Evolutionary conservation across 192 early-diverging fungal genomes (phyloP), one percentile per base, ranked within the genome.

Genomic region (Allomyces macrogynus): DNA sequence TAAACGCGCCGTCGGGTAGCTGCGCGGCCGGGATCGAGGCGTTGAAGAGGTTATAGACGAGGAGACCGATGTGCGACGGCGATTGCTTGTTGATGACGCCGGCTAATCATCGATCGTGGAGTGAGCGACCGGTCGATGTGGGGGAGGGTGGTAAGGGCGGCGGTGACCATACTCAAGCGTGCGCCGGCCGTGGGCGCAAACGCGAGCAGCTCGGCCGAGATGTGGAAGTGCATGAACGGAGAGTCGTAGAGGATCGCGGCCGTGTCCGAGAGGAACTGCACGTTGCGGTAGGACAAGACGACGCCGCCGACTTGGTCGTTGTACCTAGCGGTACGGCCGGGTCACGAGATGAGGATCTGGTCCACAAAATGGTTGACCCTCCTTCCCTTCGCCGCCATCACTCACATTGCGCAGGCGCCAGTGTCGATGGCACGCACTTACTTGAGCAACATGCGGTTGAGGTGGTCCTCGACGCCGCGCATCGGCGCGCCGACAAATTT

Each of bases 11-110:
- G 65, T 80, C 75, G 26, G 84, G 87, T 44, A 97, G 88, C 65
- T 84, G 76, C 64, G 86, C 84, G 18, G 85, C 78, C 5, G 94
- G 85, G 43, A 97, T 95, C 18, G 91, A 93, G 24, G 92, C 94
- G 68, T 97, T 97, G 78, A 97, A 93, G 10, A 91, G 87, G 54
- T 90, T 88, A 72, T 92, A 90, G 62, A 97, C 78, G 61, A 97
- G 78, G 24, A 93, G 76, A 69, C 92, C 94, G 70, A 97, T 88
- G 66, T 97, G 94, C 72, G 93, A 90, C 8, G 88, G 80, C 61
- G 92, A 94, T 61, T 93, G 89, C 62, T 94, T 84, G 74, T 91
- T 97, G 68, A 97, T 92, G 9, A 84, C 75, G 61, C 87, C 88
- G 32, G 77, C 86, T 88, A 70, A n/a, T n/a, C n/a, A n/a, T n/a